A percentile compares a stretch with the other conserved stretches of the same genome.
phyloP scores from a whole-genome alignment of 164 flowering plant genomes.

The Stephania japonica region DNA sequence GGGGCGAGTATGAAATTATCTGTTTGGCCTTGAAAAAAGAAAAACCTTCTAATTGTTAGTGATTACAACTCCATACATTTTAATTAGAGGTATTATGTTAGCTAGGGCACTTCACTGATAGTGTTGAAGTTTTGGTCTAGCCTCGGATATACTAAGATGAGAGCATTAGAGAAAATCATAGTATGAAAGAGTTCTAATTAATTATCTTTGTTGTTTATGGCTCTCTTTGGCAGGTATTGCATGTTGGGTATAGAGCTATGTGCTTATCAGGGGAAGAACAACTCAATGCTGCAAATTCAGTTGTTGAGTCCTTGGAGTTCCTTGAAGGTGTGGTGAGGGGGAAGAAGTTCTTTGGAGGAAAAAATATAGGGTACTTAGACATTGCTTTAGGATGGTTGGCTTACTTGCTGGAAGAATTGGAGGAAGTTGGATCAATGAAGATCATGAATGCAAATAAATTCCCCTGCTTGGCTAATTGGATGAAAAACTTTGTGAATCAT shows the following conservation, averaged over 20 bases:
- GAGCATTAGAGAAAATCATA: no score
- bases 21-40: no score
- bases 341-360: slow-evolving; percentile 11
- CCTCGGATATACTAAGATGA: no score
- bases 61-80: no score
- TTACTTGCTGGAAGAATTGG: no score
- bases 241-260: background rate
- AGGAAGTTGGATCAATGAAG: background rate
- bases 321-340: background rate
- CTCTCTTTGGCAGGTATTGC: background rate
- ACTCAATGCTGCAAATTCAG: background rate
- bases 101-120: no score
- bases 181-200: no score
- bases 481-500: background rate
- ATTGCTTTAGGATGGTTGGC: background rate
- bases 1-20: no score
- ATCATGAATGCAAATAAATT: background rate
- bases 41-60: no score
- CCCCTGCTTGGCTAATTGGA: background rate
- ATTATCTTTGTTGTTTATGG: no score
- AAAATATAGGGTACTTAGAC: slow-evolving; percentile 5
- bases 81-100: no score
- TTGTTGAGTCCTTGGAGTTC: background rate
- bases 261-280: background rate
- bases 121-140: no score